Base-by-base conservation (phyloP, 1,284 basidiomycete genomes). In the Papiliotrema flavescens region DNA sequence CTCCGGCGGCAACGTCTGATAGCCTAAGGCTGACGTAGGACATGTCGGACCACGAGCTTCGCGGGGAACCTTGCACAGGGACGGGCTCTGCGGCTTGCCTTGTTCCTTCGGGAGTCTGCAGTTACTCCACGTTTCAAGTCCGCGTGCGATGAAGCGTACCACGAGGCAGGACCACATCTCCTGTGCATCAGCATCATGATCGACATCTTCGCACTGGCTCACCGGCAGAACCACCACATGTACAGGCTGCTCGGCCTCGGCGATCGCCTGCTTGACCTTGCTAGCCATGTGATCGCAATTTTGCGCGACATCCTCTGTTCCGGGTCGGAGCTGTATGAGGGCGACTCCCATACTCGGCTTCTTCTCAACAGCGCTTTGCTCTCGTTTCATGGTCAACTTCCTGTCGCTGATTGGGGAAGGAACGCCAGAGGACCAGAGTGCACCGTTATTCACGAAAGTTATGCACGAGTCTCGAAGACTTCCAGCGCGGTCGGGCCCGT, bases 1-100 rank as follows among this genome's bases (percentile, higher is more conserved):
- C 79, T 69, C 91, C 84, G 66, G 84, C 87, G 0, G 93, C 92
- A 19, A 81, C 82, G 19, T 79, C 76, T 35, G 89, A 89, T 24
- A 96, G 82, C 82, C 87, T 83, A 70, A 81, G 83, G 44, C 93
- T 81, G 56, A 85, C 88, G 63, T 87, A 35, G 8, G 57, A 45
- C 3, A 41, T 69, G 15, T 34, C 43, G 3, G 53, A 50, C 43
- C 36, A 55, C n/a, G 36, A 22, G 2, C 24, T 19, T 13, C n/a
- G 35, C 7, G 46, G 19, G 28, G 39, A 17, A 17, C 57, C 54
- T 3, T 45, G 24, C 3, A 34, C 35, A 2, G 57, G 57, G 7
- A 59, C 42, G n/a, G 53, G 53, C 47, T 53, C 57, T 24, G 46
- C 45, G 15, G 47, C 47, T n/a, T 35, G 32, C n/a, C 49, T 44